phyloP scores from a whole-genome alignment of 1,284 basidiomycete species.

The Sanghuangporus baumii region DNA sequence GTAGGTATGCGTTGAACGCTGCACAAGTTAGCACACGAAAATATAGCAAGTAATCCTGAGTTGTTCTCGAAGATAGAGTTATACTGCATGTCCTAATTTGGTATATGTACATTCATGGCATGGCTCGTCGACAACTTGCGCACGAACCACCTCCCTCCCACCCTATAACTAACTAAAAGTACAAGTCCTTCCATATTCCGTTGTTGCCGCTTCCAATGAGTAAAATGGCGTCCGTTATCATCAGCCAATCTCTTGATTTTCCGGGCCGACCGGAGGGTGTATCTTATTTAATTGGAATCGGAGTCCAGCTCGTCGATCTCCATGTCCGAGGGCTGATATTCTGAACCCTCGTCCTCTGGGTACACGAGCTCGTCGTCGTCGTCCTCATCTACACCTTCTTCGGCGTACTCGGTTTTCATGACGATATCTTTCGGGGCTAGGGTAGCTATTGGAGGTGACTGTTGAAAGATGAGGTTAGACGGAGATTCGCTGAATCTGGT shows the following conservation, averaged over 20 bases:
- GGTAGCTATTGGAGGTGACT: neutral
- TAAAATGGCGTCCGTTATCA: neutral
- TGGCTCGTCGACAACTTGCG: too few species aligned
- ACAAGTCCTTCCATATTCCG: neutral
- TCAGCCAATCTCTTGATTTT: neutral
- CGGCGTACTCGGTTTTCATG: neutral
- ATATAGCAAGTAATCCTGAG: neutral
- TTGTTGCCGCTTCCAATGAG: neutral
- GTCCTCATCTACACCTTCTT: neutral
- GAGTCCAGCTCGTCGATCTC: neutral
- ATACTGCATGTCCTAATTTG: too few species aligned
- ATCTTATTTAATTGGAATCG: neutral
- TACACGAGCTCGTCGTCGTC: neutral
- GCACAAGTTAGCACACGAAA: neutral
- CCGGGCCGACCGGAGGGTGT: neutral
- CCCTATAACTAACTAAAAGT: neutral
- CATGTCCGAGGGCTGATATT: neutral
- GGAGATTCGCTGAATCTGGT: neutral
- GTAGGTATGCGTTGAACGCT: constrained; percentile 4
- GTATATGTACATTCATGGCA: too few species aligned
- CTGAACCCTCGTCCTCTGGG: neutral
- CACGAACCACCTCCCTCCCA: neutral
- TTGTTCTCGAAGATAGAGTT: too few species aligned
- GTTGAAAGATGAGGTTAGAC: neutral
- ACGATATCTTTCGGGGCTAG: neutral